A percentile compares a stretch with the other conserved stretches of the same genome.
phyloP scores from a whole-genome alignment of 306 rosid species.

The cucumber (Cucumis sativus) region DNA sequence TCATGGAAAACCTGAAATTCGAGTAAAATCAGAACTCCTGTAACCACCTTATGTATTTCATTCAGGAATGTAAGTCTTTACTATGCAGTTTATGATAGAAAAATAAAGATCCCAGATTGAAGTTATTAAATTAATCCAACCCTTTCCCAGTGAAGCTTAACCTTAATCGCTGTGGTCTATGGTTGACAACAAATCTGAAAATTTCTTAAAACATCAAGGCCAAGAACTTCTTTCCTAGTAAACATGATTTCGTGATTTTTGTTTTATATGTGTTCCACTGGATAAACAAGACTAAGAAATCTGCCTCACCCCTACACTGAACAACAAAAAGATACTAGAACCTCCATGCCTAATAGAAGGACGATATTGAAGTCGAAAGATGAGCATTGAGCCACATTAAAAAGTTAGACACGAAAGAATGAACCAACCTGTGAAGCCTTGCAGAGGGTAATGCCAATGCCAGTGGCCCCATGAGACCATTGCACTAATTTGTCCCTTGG shows the following conservation, averaged over 20 bases:
- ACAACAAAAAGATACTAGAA: not conserved
- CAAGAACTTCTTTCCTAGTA: not conserved
- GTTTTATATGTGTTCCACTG: not conserved
- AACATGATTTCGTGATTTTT: not conserved
- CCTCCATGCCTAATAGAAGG: not conserved
- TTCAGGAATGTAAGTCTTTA: not conserved
- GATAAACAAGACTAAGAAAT: not conserved
- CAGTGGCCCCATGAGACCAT: slow-evolving; percentile 89
- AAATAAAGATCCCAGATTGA: not conserved
- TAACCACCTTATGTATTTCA: not conserved
- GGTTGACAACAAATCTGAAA: not conserved
- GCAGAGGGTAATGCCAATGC: slow-evolving; percentile 72
- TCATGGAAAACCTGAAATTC: slow-evolving; percentile 41
- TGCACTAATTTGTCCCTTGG: slow-evolving; percentile 72
- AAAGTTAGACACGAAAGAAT: not conserved
- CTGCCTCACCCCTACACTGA: not conserved
- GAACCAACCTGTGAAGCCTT: slow-evolving; percentile 71
- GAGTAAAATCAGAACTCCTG: not conserved
- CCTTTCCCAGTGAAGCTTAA: not conserved
- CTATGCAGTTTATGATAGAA: not conserved
- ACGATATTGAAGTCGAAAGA: not conserved
- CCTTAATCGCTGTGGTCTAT: not conserved
- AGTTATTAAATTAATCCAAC: not conserved
- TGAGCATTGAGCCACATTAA: not conserved
- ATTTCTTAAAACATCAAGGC: not conserved